Evolutionary conservation across 495 filamentous ascomycete species (phyloP).

Genomic region (Aspergillus heteromorphus): DNA sequence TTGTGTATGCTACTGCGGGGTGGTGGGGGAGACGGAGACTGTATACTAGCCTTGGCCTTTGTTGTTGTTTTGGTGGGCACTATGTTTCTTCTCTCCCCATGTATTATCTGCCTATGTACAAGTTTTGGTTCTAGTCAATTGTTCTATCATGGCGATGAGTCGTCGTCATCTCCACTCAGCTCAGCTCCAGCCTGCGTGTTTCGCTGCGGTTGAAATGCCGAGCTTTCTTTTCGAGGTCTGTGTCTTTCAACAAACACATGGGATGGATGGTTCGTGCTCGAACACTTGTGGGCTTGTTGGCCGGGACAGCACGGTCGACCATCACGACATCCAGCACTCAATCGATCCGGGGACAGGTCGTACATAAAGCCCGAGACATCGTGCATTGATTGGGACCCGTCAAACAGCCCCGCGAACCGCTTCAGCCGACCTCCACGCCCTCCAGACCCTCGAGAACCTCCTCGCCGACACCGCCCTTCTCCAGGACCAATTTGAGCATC

Average conservation of each 20-base stretch:
- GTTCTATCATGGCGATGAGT: constrained; percentile 1
- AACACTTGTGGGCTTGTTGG: not conserved
- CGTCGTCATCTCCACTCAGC: not conserved
- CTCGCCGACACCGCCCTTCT: constrained; percentile 70
- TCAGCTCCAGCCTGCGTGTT: not conserved
- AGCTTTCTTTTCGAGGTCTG: not conserved
- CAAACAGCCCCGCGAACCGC: not conserved
- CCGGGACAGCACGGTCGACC: not conserved
- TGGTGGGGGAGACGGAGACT: not conserved
- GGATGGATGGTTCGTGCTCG: not conserved
- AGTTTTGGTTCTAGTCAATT: constrained; percentile 3
- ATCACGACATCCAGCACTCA: not conserved
- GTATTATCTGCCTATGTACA: constrained; percentile 10
- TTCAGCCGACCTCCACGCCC: constrained; percentile 41
- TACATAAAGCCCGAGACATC: not conserved
- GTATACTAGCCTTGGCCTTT: constrained; percentile 5
- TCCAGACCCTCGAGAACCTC: constrained; percentile 79
- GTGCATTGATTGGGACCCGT: not conserved
- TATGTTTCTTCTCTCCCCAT: constrained; percentile 1
- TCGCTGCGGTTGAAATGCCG: not conserved
- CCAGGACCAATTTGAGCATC: constrained; percentile 62
- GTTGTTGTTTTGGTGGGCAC: not conserved
- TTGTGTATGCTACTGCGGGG: too few relatives aligned
- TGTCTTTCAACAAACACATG: not conserved
- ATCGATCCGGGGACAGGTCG: not conserved